Percentiles rank a stretch among this genome's conserved stretches.
These are phyloP conservation scores for Pestalotiopsis sp. DNA, from an alignment of 2,329 filamentous ascomycete species.

Conservation along the genomic window DNA sequence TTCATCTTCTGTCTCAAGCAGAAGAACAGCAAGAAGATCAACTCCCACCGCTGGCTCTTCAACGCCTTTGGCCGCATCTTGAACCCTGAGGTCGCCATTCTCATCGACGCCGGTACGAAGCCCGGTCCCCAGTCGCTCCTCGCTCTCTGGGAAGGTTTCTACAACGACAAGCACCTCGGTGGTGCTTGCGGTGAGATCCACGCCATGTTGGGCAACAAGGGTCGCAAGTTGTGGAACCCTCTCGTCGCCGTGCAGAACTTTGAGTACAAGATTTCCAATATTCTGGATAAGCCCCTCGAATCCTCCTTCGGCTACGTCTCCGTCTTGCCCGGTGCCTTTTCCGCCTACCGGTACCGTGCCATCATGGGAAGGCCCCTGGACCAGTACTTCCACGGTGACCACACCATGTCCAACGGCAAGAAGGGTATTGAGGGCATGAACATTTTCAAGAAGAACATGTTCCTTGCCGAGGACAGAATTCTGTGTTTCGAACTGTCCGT, in stretches of 20 bases:
- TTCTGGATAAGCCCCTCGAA: constrained; percentile 96
- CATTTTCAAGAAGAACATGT: constrained; percentile 99
- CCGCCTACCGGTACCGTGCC: constrained; percentile 94
- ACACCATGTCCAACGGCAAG: constrained; percentile 94
- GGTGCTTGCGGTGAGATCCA: constrained; percentile 99
- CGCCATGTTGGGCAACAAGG: constrained; percentile 91
- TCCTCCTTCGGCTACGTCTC: constrained; percentile 97
- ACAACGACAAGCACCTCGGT: constrained; percentile 98
- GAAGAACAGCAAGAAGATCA: constrained; percentile 99
- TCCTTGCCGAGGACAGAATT: constrained; percentile 99
- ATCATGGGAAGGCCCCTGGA: constrained; percentile 97
- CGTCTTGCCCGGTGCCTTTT: constrained; percentile 98
- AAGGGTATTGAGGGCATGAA: constrained; percentile 99
- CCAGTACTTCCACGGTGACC: constrained; percentile 99
- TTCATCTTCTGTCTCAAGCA: constrained; percentile 99
- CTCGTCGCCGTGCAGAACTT: constrained; percentile 97
- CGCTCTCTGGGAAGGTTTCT: constrained; percentile 96
- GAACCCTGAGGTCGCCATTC: constrained; percentile 94
- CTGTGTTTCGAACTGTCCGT: constrained; percentile 98
- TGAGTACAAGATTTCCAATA: constrained; percentile 99
- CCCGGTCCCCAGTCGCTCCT: constrained; percentile 89
- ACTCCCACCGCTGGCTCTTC: constrained; percentile 98
- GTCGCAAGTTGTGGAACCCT: constrained; percentile 90
- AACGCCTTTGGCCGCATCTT: constrained; percentile 96
- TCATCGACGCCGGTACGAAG: constrained; percentile 97